A percentile compares a stretch with the other conserved stretches of the same genome.
Conservation (phyloP, 1,139 yeast species). For the Yamadazyma buinensis region DNA sequence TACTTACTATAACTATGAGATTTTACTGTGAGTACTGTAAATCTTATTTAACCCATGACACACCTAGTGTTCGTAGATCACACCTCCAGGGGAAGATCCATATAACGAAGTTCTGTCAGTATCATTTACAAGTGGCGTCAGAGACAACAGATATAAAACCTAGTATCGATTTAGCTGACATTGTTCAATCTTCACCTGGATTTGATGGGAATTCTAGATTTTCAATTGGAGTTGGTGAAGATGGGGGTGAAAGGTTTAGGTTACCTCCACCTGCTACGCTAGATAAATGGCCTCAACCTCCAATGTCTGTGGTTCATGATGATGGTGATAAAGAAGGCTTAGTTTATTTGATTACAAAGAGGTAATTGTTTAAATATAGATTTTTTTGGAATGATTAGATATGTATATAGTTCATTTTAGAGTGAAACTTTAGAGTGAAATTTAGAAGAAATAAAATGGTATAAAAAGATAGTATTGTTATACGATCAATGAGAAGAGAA, state of each 20-base stretch:
- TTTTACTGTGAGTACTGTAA: constrained; percentile 88
- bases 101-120: constrained; percentile 67
- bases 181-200: constrained; percentile 5
- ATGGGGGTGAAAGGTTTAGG: constrained; percentile 15
- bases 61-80: constrained; percentile 79
- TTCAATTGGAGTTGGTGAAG: constrained; percentile 7
- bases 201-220: constrained; percentile 5
- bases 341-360: constrained; percentile 5
- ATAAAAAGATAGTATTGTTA: too few species aligned
- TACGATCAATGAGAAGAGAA: too few species aligned
- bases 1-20: too few species aligned
- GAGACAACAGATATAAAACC: constrained; percentile 44
- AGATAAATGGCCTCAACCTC: constrained; percentile 31
- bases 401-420: too few species aligned
- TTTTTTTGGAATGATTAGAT: too few species aligned
- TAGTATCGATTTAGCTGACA: constrained; percentile 19
- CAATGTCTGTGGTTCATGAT: constrained; percentile 28
- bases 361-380: too few species aligned
- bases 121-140: constrained; percentile 60
- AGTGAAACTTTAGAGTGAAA: too few species aligned
- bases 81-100: constrained; percentile 83
- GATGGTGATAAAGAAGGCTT: constrained; percentile 6
- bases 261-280: constrained; percentile 37
- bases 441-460: too few species aligned
- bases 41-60: constrained; percentile 83